Base-by-base conservation (phyloP, 768 basidiomycete species). In the Mycena vulgaris region DNA sequence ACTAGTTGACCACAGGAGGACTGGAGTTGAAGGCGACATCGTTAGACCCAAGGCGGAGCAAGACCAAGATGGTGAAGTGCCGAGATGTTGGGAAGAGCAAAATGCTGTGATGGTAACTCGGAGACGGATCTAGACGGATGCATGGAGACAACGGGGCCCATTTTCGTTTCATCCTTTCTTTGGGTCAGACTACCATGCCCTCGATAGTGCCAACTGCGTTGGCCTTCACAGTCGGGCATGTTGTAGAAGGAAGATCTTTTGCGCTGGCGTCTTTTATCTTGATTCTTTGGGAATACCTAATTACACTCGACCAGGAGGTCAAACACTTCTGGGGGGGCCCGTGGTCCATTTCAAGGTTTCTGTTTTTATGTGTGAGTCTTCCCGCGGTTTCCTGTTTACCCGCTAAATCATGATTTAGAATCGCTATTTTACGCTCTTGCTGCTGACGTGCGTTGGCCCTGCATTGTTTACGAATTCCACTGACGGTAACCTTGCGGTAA, bases 201-300 rank as follows among this genome's bases (percentile, higher is more conserved):
- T 31, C 53, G 33, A 59, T 55, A 19, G 17, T n/a, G 60, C 71
- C 71, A 73, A 63, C 68, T 66, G 71, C 53, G 71, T 69, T 73
- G 71, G 71, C 48, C 23, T 33, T 27, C 53, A 59, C 28, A 5
- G 25, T 73, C 27, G 51, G 30, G 25, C 71, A 73, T 73, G 71
- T 73, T 27, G 59, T 73, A 57, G 71, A 73, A 65, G 71, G 71
- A 68, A 64, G 67, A 65, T 69, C 67, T 33, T 72, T 73, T 35
- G 71, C 71, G 68, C 68, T 69, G 68, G 71, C 71, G 63, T 69
- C 71, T 62, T 73, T 73, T 31, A 40, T 73, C 5, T 47, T 73
- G 2, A 49, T 73, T 37, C 37, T 73, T 10, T 73, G 63, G 63
- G 71, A 73, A 33, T 69, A 69, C 42, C 27, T 58, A 31, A 66